Conservation (phyloP, 306 rosid species). For the Abrus precatorius region DNA sequence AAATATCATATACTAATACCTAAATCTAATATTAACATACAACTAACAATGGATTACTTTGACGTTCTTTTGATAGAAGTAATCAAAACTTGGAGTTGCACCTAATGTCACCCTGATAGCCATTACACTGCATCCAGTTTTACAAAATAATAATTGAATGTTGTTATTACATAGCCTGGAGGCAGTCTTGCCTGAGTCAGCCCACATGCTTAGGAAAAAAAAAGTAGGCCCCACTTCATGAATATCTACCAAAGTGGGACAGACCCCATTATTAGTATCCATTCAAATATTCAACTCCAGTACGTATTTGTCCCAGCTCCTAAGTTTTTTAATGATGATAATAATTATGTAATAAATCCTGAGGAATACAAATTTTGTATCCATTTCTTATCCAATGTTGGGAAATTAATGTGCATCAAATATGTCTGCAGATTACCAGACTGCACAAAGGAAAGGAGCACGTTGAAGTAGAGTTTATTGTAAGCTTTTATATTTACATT, state of each 20-base stretch:
- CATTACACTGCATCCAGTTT: neutral
- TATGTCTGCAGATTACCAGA: conserved; percentile 75
- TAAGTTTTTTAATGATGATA: neutral
- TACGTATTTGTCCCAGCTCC: neutral
- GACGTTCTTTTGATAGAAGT: neutral
- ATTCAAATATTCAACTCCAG: neutral
- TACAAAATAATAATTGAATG: conserved; percentile 1
- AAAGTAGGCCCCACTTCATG: neutral
- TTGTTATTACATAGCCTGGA: conserved; percentile 11
- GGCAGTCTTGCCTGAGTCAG: neutral
- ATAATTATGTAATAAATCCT: neutral
- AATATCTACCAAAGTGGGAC: neutral
- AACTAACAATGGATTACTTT: neutral
- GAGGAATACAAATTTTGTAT: conserved; percentile 12
- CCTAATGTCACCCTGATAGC: neutral
- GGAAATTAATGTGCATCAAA: conserved; percentile 36
- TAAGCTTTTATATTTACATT: conserved; percentile 59
- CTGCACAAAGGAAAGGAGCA: conserved; percentile 86
- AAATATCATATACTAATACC: too few relatives aligned
- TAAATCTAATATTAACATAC: too few relatives aligned
- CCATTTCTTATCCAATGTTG: neutral
- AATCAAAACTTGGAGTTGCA: neutral
- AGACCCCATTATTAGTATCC: conserved; percentile 3
- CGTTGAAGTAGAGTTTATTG: conserved; percentile 94
- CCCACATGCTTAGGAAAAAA: neutral